phyloP scores from a whole-genome alignment of 495 filamentous ascomycete genomes.

The Cercophora scortea region DNA sequence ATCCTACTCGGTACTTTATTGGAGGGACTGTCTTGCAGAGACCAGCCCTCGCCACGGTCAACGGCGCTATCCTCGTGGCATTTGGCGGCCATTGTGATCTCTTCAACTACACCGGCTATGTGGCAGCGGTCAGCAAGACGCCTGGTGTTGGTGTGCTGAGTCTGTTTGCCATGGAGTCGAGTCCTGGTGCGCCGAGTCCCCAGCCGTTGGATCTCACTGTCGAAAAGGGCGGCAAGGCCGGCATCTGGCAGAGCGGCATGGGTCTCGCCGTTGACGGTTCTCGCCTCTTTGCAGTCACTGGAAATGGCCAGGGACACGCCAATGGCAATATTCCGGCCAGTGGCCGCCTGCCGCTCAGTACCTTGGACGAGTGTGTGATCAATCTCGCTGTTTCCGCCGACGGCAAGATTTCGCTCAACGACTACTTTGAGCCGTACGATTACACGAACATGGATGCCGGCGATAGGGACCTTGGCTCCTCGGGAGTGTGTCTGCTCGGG shows the following conservation, averaged over 20 bases:
- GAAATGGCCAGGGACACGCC: conserved; percentile 31
- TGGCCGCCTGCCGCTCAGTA: conserved; percentile 22
- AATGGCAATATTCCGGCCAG: conserved; percentile 28
- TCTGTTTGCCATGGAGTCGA: conserved; percentile 27
- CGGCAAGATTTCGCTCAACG: conserved; percentile 26
- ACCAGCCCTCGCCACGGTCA: conserved; percentile 23
- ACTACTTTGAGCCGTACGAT: conserved; percentile 39
- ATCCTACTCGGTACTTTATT: conserved; percentile 30
- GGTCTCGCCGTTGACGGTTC: conserved; percentile 29
- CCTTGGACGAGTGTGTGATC: conserved; percentile 32
- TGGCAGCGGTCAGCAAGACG: conserved; percentile 26
- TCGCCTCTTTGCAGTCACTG: conserved; percentile 34
- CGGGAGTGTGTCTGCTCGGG: conserved; percentile 27
- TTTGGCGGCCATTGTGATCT: conserved; percentile 41
- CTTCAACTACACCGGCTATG: conserved; percentile 39
- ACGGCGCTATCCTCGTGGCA: conserved; percentile 24
- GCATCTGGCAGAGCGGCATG: conserved; percentile 39
- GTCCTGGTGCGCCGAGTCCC: conserved; percentile 19
- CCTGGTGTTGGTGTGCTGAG: conserved; percentile 23
- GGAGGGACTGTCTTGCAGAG: conserved; percentile 37
- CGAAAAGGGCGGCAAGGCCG: conserved; percentile 28
- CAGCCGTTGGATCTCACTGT: conserved; percentile 13
- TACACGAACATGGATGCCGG: conserved; percentile 33
- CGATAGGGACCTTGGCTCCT: conserved; percentile 34
- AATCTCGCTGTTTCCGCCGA: conserved; percentile 21